Percentiles rank a stretch among this genome's conserved stretches.
These are phyloP conservation scores for Lodderomyces orthopsilosis DNA, from an alignment of 1,139 yeast genomes.

Conservation along the genomic window DNA sequence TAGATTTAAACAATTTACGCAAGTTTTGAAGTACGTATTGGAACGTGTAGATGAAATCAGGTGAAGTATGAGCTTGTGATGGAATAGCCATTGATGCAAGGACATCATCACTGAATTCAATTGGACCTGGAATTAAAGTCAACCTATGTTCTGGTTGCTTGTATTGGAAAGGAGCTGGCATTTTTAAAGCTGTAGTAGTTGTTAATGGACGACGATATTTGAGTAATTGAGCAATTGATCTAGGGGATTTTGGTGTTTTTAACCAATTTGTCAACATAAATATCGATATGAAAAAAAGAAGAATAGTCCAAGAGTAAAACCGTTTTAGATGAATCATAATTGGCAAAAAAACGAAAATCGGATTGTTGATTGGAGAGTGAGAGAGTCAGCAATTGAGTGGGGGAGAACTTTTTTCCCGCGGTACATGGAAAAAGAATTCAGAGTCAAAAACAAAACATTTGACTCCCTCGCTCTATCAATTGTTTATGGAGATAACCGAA, in stretches of 20 bases:
- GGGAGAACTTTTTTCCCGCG: too few species aligned
- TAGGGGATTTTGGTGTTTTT: neutral
- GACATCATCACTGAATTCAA: constrained; percentile 81
- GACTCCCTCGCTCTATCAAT: too few species aligned
- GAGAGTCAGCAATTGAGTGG: too few species aligned
- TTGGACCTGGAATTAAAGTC: constrained; percentile 91
- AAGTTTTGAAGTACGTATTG: constrained; percentile 65
- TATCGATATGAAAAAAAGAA: neutral
- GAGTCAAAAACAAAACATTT: too few species aligned
- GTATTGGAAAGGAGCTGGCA: constrained; percentile 12
- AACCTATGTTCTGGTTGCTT: constrained; percentile 51
- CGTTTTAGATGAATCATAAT: neutral
- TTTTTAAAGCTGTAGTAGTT: neutral
- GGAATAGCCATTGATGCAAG: constrained; percentile 81
- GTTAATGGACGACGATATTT: neutral
- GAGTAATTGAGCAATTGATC: neutral
- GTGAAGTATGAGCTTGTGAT: constrained; percentile 88
- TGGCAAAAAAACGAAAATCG: neutral
- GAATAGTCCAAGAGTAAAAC: neutral
- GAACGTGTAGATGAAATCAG: constrained; percentile 76
- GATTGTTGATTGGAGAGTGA: too few species aligned
- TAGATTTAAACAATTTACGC: constrained; percentile 72
- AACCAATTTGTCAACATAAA: constrained; percentile 3
- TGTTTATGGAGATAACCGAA: too few species aligned
- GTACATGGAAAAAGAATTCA: too few species aligned